Evolutionary conservation across 2,329 filamentous ascomycete species (phyloP), one percentile per base, ranked within the genome.

Genomic region (Sodiomyces alkalinus): DNA sequence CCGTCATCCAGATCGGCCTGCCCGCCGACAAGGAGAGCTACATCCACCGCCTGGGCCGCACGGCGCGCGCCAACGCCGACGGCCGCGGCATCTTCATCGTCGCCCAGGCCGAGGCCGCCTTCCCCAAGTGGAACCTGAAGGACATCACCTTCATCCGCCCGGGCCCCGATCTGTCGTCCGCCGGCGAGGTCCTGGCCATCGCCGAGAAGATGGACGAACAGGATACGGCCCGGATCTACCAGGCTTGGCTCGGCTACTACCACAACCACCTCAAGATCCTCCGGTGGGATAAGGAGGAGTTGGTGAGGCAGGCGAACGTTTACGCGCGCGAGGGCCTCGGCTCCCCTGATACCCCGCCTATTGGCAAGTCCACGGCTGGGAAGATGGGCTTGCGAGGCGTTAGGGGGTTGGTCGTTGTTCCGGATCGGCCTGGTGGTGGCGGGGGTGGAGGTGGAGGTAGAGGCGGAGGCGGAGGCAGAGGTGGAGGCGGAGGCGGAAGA

Each of bases 1-100:
- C 73, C 35, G 71, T 79, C 30, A 64, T 78, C 40, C 74, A 79
- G 45, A 52, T 72, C 12, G 71, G 74, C 30, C 46, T 72, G 4
- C 69, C 74, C 7, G 51, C 56, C 4, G 64, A 67, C 39, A 64
- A 65, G 36, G 68, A 77, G 44, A 65, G 68, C 26, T 79, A 79
- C 51, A 68, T 79, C 33, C 74, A 79, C 45, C 70, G 74, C 22
- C 58, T 79, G 9, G 74, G 74, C 29, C 71, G 74, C 26, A 79
- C 74, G 3, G 73, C 65, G 5, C 70, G 74, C 31, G 70, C 70
- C n/a, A 65, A 67, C 26, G 73, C 72, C 29, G 60, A 64, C 18
- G 72, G 74, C 24, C 64, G 71, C 26, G 74, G 72, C 20, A 68
- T 73, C 45, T 53, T 78, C 18, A 52, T 80, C 27, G 46, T 76